These are phyloP conservation scores for Priceomyces castillae DNA, from an alignment of 805 yeast genomes.

Conservation along the genomic window DNA sequence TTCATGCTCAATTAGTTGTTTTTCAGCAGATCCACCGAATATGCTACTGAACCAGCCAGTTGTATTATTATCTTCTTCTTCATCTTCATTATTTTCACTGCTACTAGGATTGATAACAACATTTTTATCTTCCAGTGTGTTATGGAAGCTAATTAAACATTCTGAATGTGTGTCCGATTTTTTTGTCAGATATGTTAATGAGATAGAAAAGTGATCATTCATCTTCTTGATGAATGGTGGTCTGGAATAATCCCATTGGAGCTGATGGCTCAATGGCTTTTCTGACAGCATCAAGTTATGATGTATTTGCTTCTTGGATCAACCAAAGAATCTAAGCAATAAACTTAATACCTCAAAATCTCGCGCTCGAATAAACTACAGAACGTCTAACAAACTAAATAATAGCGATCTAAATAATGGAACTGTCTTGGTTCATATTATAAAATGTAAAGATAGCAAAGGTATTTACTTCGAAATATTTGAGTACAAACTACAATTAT, in stretches of 20 bases:
- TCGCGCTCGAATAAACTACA: not conserved
- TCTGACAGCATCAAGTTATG: not conserved
- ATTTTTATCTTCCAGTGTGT: slow-evolving; percentile 14
- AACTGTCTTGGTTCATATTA: not conserved
- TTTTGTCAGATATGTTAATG: slow-evolving; percentile 15
- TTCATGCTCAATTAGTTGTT: not conserved
- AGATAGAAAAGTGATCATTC: slow-evolving; percentile 19
- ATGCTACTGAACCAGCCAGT: slow-evolving; percentile 15
- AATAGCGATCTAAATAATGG: too few relatives aligned
- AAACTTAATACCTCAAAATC: not conserved
- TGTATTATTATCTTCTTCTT: not conserved
- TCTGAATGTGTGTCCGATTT: slow-evolving; percentile 11
- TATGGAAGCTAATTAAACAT: slow-evolving; percentile 22
- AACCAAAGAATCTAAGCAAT: not conserved
- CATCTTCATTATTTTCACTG: not conserved
- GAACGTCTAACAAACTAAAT: too few relatives aligned
- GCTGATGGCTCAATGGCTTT: not conserved
- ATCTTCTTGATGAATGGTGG: slow-evolving; percentile 18
- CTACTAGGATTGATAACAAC: slow-evolving; percentile 12
- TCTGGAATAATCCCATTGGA: not conserved
- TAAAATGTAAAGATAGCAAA: not conserved
- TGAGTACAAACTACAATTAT: slow-evolving; percentile 4
- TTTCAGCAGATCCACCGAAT: slow-evolving; percentile 9
- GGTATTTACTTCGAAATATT: not conserved
- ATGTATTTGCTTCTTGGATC: not conserved